These are phyloP conservation scores for Picocystis salinarum DNA, from an alignment of 139 green algal genomes.

Conservation along the genomic window DNA sequence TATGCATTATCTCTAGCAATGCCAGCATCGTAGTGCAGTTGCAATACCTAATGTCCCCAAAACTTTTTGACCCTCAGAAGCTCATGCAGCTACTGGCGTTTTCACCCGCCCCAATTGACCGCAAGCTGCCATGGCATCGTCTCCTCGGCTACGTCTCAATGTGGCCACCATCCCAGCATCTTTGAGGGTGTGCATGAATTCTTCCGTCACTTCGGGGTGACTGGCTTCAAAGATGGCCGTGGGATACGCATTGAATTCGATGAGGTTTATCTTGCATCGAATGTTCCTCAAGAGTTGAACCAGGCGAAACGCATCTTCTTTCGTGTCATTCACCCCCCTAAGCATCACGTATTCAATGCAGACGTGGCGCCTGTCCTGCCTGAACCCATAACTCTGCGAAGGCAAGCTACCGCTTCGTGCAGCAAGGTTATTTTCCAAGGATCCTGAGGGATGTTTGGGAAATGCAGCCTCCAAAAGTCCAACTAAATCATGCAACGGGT, in stretches of 20 bases:
- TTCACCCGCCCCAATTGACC: constrained; percentile 3
- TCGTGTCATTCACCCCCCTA: constrained; percentile 4
- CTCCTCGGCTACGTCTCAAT: constrained; percentile 40
- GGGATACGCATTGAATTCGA: constrained; percentile 7
- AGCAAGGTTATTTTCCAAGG: no score
- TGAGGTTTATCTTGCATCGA: constrained; percentile 5
- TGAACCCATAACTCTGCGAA: no score
- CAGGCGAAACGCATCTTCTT: constrained; percentile 1
- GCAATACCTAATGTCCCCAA: no score
- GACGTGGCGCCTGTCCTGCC: constrained; percentile 1
- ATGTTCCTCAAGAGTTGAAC: background rate
- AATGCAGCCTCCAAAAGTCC: constrained; percentile 2
- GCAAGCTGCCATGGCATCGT: constrained; percentile 70
- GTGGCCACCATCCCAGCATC: constrained; percentile 35
- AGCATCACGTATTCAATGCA: constrained; percentile 8
- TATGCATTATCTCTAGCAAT: no score
- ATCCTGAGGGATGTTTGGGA: no score
- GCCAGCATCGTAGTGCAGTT: no score
- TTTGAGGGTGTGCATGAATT: background rate
- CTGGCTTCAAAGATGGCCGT: no score
- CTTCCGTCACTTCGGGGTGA: background rate
- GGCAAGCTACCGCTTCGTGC: background rate
- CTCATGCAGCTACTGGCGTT: background rate
- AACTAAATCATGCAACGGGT: background rate
- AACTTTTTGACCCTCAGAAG: no score